phyloP scores from a whole-genome alignment of 73 alveolate genomes.

The Stentor roeselii region DNA sequence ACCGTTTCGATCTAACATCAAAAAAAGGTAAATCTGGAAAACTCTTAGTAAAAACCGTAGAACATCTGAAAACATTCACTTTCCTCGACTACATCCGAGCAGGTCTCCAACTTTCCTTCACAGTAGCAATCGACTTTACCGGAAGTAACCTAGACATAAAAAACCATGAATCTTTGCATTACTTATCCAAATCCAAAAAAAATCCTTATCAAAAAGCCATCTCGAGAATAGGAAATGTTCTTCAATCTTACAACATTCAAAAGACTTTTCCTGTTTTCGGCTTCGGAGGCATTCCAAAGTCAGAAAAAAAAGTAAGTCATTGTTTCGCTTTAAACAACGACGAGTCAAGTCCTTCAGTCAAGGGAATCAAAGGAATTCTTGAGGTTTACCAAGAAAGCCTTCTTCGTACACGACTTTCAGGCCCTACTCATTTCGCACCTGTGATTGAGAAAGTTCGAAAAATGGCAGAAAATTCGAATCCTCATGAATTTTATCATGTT shows the following conservation, averaged over 20 bases:
- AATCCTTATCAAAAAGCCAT: slow-evolving; percentile 66
- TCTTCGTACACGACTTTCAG: slow-evolving; percentile 50
- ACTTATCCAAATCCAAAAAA: slow-evolving; percentile 27
- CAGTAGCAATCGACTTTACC: slow-evolving; percentile 84
- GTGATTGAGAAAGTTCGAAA: slow-evolving; percentile 45
- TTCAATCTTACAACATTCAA: slow-evolving; percentile 61
- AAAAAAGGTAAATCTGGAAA: slow-evolving; percentile 25
- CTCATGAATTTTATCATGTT: slow-evolving; percentile 45
- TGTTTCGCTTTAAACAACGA: slow-evolving; percentile 82
- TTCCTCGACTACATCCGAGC: slow-evolving; percentile 68
- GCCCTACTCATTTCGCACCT: slow-evolving; percentile 65
- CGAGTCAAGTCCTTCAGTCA: slow-evolving; percentile 62
- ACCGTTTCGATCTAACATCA: neutral
- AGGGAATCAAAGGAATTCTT: slow-evolving; percentile 56
- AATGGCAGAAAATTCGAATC: slow-evolving; percentile 43
- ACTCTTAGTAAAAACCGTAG: slow-evolving; percentile 29
- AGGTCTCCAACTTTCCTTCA: slow-evolving; percentile 58
- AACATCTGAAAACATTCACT: neutral
- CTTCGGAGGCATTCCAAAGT: slow-evolving; percentile 61
- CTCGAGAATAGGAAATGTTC: slow-evolving; percentile 48
- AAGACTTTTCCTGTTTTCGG: slow-evolving; percentile 71
- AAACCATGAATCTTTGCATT: slow-evolving; percentile 62
- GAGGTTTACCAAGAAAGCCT: slow-evolving; percentile 46
- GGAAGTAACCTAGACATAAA: slow-evolving; percentile 61
- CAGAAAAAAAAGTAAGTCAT: slow-evolving; percentile 37